Percentiles rank a stretch among this genome's conserved stretches.
These are phyloP conservation scores for Trematosphaeria pertusa DNA, from an alignment of 2,329 filamentous ascomycete genomes.

Conservation along the genomic window DNA sequence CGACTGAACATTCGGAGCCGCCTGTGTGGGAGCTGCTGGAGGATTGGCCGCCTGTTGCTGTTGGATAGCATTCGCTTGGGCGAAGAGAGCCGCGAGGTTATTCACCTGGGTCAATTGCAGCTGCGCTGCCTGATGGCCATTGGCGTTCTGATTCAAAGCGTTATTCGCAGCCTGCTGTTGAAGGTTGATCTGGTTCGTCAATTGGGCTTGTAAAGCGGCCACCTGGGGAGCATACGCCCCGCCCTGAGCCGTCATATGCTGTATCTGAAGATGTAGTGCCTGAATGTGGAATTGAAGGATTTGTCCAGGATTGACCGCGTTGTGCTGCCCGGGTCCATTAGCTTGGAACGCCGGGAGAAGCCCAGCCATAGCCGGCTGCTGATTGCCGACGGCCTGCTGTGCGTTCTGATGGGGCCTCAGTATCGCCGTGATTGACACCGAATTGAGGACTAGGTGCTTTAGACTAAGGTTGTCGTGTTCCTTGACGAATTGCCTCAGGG, in stretches of 20 bases:
- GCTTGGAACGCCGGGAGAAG: conserved; percentile 16
- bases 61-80: conserved; percentile 9
- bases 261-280: conserved; percentile 26
- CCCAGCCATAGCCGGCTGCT: conserved; percentile 4
- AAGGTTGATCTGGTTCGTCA: conserved; percentile 24
- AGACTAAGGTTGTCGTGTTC: conserved; percentile 57
- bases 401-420: conserved; percentile 21
- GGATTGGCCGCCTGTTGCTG: conserved; percentile 4
- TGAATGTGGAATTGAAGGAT: conserved; percentile 26
- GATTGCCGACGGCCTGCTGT: conserved; percentile 8
- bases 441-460: conserved; percentile 65
- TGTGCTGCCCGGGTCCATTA: conserved; percentile 18
- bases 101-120: conserved; percentile 4
- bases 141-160: conserved; percentile 3
- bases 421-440: conserved; percentile 65
- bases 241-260: conserved; percentile 26
- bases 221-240: conserved; percentile 2
- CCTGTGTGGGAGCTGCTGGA: neutral
- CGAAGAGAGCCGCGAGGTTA: neutral
- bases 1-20: conserved; percentile 23
- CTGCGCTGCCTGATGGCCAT: conserved; percentile 3
- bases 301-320: conserved; percentile 18
- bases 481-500: conserved; percentile 61
- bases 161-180: conserved; percentile 19
- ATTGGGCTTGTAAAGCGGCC: conserved; percentile 11